These are phyloP conservation scores for Bombardia bombarda DNA, from an alignment of 495 filamentous ascomycete genomes.

Conservation along the genomic window DNA sequence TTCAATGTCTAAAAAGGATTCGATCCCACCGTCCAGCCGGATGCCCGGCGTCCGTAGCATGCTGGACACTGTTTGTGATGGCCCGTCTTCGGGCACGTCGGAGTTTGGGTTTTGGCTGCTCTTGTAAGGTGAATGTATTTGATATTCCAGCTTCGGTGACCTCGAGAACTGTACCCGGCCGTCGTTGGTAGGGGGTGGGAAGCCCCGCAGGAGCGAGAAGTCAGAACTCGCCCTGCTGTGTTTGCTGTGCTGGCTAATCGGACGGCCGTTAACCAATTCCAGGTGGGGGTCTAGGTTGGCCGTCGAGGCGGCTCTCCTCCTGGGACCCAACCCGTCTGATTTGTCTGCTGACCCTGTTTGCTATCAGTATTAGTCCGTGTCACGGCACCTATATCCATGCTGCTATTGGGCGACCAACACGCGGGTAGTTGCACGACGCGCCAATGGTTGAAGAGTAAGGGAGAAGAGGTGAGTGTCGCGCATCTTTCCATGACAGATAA, in stretches of 20 bases:
- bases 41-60: conserved; percentile 39
- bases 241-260: conserved; percentile 43
- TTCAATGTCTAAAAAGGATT: conserved; percentile 52
- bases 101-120: conserved; percentile 8
- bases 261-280: conserved; percentile 34
- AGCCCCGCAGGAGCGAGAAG: conserved; percentile 43
- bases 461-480: background rate
- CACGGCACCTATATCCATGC: background rate
- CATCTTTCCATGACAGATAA: background rate
- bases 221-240: conserved; percentile 62
- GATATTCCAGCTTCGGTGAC: conserved; percentile 25
- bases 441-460: background rate
- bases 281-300: conserved; percentile 43
- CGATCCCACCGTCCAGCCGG: conserved; percentile 34
- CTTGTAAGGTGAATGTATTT: conserved; percentile 7
- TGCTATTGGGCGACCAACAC: background rate
- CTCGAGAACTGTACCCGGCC: conserved; percentile 18
- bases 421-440: background rate
- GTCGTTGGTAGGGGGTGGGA: conserved; percentile 22
- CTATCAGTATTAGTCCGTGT: conserved; percentile 13
- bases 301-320: conserved; percentile 42
- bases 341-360: conserved; percentile 13
- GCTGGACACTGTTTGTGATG: conserved; percentile 31
- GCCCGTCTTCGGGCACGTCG: conserved; percentile 27
- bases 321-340: conserved; percentile 16